Percentiles rank a stretch among this genome's conserved stretches.
These are phyloP conservation scores for Fusarium vanettenii DNA, from an alignment of 2,329 filamentous ascomycete genomes.

Conservation along the genomic window DNA sequence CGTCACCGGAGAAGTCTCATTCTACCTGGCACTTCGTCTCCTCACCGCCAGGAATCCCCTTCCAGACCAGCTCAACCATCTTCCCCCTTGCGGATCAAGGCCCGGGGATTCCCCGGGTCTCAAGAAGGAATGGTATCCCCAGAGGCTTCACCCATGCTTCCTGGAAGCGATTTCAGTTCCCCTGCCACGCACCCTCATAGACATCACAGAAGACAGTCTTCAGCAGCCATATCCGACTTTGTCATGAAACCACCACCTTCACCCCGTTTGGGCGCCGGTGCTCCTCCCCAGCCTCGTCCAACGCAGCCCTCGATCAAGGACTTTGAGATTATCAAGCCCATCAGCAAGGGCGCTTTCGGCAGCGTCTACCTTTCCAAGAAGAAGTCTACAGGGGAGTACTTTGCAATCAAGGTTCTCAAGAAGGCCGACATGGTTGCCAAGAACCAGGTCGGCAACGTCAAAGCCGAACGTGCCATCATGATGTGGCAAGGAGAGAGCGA, in stretches of 20 bases:
- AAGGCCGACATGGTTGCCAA: slow-evolving; percentile 99
- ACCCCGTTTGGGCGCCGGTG: slow-evolving; percentile 80
- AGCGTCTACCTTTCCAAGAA: slow-evolving; percentile 99
- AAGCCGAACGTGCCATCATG: slow-evolving; percentile 98
- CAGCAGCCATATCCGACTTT: slow-evolving; percentile 81
- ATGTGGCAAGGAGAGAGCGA: slow-evolving; percentile 99
- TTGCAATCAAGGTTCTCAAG: slow-evolving; percentile 97
- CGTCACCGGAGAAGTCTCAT: slow-evolving; percentile 89
- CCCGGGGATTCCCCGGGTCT: slow-evolving; percentile 70
- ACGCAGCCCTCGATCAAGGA: slow-evolving; percentile 98
- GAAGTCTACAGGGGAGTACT: slow-evolving; percentile 98
- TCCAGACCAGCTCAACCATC: slow-evolving; percentile 82
- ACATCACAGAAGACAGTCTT: slow-evolving; percentile 91
- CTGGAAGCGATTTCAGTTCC: slow-evolving; percentile 83
- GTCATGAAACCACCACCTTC: slow-evolving; percentile 79
- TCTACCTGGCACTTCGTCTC: slow-evolving; percentile 81
- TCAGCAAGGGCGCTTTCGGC: slow-evolving; percentile 98
- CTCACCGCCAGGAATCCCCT: slow-evolving; percentile 88
- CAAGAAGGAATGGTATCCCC: slow-evolving; percentile 82
- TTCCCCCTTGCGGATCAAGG: slow-evolving; percentile 90
- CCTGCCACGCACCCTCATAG: slow-evolving; percentile 70
- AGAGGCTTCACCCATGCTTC: slow-evolving; percentile 88
- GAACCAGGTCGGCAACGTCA: slow-evolving; percentile 99
- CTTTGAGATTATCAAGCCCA: slow-evolving; percentile 99
- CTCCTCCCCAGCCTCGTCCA: slow-evolving; percentile 86